phyloP scores from a whole-genome alignment of 768 basidiomycete genomes.

The Podaxis sp. region DNA sequence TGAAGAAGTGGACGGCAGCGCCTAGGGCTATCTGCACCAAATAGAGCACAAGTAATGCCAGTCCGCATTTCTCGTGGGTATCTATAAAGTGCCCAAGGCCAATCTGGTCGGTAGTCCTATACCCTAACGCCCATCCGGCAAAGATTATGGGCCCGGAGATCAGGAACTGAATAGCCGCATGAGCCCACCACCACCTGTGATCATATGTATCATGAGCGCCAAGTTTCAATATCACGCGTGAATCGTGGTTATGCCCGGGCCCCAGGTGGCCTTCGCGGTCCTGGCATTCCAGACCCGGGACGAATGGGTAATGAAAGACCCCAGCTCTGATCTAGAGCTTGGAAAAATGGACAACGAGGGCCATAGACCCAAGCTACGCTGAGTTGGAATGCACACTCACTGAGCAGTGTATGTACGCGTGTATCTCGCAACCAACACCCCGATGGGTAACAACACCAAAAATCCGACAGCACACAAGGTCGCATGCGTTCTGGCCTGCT shows the following conservation, averaged over 20 bases:
- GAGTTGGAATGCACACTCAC: conserved; percentile 24
- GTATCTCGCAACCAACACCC: conserved; percentile 52
- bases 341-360: background rate
- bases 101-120: conserved; percentile 28
- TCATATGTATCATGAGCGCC: background rate
- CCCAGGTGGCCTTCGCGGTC: background rate
- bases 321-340: background rate
- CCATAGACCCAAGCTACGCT: background rate
- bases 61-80: conserved; percentile 47
- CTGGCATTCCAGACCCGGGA: background rate
- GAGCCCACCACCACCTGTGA: conserved; percentile 45
- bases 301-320: background rate
- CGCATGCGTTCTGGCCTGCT: conserved; percentile 41
- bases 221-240: background rate
- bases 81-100: conserved; percentile 32
- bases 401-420: conserved; percentile 43
- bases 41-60: conserved; percentile 52
- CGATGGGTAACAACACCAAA: conserved; percentile 52
- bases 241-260: too few species aligned
- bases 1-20: conserved; percentile 47
- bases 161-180: conserved; percentile 44
- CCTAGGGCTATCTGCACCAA: conserved; percentile 45
- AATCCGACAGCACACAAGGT: conserved; percentile 49
- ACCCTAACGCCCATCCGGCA: conserved; percentile 42
- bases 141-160: conserved; percentile 52